Evolutionary conservation across 2,329 filamentous ascomycete species (phyloP).

Genomic region (Neopestalotiopsis sp.): DNA sequence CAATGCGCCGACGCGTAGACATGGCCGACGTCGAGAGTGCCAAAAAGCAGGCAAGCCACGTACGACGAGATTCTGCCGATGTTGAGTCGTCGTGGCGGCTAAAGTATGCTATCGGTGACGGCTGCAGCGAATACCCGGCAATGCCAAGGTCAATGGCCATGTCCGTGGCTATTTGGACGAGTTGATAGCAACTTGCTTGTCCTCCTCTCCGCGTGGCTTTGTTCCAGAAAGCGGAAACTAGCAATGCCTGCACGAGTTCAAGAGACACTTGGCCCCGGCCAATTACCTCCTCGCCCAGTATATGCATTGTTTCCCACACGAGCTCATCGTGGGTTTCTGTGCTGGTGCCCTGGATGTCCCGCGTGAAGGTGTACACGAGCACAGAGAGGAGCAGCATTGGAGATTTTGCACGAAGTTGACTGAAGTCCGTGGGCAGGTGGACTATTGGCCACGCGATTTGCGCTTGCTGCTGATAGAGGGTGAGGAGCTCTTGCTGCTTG

Average conservation of each 20-base stretch:
- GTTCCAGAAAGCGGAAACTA: slow-evolving; percentile 12
- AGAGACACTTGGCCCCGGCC: slow-evolving; percentile 1
- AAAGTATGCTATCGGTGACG: slow-evolving; percentile 6
- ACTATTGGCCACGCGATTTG: slow-evolving; percentile 4
- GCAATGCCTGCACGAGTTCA: slow-evolving; percentile 12
- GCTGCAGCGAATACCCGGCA: slow-evolving; percentile 4
- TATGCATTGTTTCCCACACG: slow-evolving; percentile 6
- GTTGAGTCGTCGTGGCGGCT: neutral
- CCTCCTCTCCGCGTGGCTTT: slow-evolving; percentile 2
- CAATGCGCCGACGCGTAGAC: slow-evolving; percentile 12
- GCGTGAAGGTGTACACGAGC: slow-evolving; percentile 14
- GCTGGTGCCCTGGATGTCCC: slow-evolving; percentile 2
- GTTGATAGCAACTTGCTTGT: slow-evolving; percentile 6
- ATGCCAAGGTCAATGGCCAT: slow-evolving; percentile 16
- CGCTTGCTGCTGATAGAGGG: neutral
- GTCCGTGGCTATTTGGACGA: slow-evolving; percentile 12
- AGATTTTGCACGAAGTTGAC: slow-evolving; percentile 2
- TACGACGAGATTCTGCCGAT: neutral
- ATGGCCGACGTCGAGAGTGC: slow-evolving; percentile 14
- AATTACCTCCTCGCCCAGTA: slow-evolving; percentile 6
- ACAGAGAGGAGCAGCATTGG: slow-evolving; percentile 12
- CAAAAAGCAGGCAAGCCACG: slow-evolving; percentile 16
- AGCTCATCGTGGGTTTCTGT: slow-evolving; percentile 8
- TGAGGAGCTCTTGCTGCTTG: slow-evolving; percentile 12
- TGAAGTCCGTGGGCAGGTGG: neutral